Base-by-base conservation (phyloP, 176 grass and related monocot species). In the Melocanna baccifera region DNA sequence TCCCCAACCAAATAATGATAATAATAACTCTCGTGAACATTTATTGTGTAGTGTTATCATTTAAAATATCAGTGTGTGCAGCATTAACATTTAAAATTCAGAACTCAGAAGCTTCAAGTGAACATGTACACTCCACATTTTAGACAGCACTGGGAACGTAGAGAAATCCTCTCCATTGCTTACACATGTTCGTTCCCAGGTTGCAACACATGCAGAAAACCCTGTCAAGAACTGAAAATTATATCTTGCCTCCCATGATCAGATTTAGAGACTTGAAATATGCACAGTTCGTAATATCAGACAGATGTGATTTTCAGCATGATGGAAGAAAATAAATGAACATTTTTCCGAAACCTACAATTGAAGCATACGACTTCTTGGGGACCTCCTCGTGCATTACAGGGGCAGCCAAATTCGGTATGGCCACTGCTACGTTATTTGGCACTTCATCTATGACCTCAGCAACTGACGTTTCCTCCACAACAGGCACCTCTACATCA, bases 341-440 rank as follows among this genome's bases (percentile, higher is more conserved):
- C 6, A 67, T 32, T 3, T 52, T 68, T 40, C 12, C 2, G 32
- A 87, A 71, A 90, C 93, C 22, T 94, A 99, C 97, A 83, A 99
- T 99, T 15, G 93, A 99, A 82, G 93, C 91, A 75, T 96, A 99
- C 0, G 97, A 99, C 84, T 99, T 96, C 76, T 96, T 99, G 13
- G 93, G 97, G 40, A 84, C 86, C 75, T 94, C 93, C 41, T 96
- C 88, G 0, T 67, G 71, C 19, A 53, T 70, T 78, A 28, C 55
- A 46, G 77, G 22, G 41, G 80, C 45, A 57, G 85, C 39, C 16
- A 84, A 62, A 79, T 59, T 82, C 4, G 63, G 75, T 9, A 47
- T 34, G 39, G 55, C 41, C 36, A 67, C 85, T 55, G 84, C n/a
- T 32, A 65, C 66, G 73, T 69, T 88, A 40, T 78, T 88, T 1